Conservation (phyloP, 2,329 filamentous ascomycete species). For the Teratosphaeriaceae sp. region DNA sequence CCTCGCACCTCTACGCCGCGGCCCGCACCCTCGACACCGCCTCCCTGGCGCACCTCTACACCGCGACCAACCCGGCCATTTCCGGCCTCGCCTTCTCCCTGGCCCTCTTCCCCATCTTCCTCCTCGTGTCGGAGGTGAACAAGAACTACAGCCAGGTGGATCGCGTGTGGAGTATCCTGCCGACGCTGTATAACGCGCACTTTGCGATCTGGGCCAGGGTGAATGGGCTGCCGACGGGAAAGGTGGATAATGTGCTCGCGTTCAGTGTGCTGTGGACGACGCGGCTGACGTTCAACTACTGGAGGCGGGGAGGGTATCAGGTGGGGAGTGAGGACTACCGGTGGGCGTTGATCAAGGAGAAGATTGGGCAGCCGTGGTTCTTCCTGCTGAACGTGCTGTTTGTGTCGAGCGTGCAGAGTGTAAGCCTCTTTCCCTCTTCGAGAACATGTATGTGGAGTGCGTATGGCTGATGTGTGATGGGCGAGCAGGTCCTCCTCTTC, state of each 20-base stretch:
- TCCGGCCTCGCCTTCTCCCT: conserved; percentile 66
- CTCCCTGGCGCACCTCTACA: conserved; percentile 66
- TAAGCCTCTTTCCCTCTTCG: too few relatives aligned
- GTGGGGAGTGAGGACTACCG: conserved; percentile 92
- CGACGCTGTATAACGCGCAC: conserved; percentile 79
- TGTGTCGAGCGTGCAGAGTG: conserved; percentile 70
- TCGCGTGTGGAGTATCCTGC: conserved; percentile 83
- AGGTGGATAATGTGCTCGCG: conserved; percentile 65
- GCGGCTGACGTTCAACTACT: conserved; percentile 90
- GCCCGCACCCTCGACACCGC: conserved; percentile 54
- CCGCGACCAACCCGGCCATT: conserved; percentile 79
- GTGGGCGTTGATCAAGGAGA: conserved; percentile 69
- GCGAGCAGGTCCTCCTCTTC: conserved; percentile 74
- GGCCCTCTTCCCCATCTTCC: conserved; percentile 61
- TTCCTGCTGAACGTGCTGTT: conserved; percentile 85
- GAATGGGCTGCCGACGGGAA: conserved; percentile 60
- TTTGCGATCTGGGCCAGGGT: conserved; percentile 77
- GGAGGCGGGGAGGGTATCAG: conserved; percentile 85
- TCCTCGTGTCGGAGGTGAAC: conserved; percentile 76
- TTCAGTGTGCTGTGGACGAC: conserved; percentile 63
- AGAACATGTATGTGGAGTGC: too few relatives aligned
- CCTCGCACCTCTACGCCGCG: conserved; percentile 33
- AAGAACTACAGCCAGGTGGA: conserved; percentile 97
- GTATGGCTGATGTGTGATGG: too few relatives aligned
- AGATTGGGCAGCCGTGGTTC: conserved; percentile 60